Evolutionary conservation across 768 basidiomycete genomes (phyloP).

Genomic region (Trametes cubensis): DNA sequence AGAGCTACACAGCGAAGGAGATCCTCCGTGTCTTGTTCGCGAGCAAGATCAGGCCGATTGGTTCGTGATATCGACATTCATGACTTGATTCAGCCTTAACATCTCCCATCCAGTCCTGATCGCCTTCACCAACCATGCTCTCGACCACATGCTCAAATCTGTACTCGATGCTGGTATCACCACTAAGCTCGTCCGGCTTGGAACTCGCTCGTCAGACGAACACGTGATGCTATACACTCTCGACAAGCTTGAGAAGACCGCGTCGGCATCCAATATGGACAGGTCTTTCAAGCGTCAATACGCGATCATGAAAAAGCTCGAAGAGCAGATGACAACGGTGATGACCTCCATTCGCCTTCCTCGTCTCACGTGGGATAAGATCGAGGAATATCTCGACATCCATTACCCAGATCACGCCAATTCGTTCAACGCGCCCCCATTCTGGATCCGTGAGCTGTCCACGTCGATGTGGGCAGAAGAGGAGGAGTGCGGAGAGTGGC

Average conservation of each 20-base stretch:
- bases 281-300: slow-evolving; percentile 39
- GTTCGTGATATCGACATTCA: neutral
- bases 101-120: slow-evolving; percentile 40
- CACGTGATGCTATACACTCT: slow-evolving; percentile 63
- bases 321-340: slow-evolving; percentile 49
- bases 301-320: slow-evolving; percentile 36
- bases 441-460: slow-evolving; percentile 43
- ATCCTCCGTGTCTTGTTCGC: slow-evolving; percentile 65
- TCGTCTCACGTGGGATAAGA: slow-evolving; percentile 39
- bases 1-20: slow-evolving; percentile 73
- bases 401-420: slow-evolving; percentile 54
- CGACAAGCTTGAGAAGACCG: slow-evolving; percentile 54
- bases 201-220: slow-evolving; percentile 64
- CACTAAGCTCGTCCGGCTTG: slow-evolving; percentile 64
- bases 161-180: slow-evolving; percentile 71
- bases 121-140: slow-evolving; percentile 78
- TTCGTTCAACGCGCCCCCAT: slow-evolving; percentile 46
- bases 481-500: slow-evolving; percentile 17
- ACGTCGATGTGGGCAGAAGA: slow-evolving; percentile 12
- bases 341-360: slow-evolving; percentile 46
- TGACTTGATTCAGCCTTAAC: neutral
- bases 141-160: slow-evolving; percentile 70
- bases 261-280: slow-evolving; percentile 40
- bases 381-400: slow-evolving; percentile 45
- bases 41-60: slow-evolving; percentile 42